A percentile compares a stretch with the other conserved stretches of the same genome.
These are phyloP conservation scores for Sphaerostilbella broomeana DNA, from an alignment of 2,329 filamentous ascomycete genomes.

Conservation along the genomic window DNA sequence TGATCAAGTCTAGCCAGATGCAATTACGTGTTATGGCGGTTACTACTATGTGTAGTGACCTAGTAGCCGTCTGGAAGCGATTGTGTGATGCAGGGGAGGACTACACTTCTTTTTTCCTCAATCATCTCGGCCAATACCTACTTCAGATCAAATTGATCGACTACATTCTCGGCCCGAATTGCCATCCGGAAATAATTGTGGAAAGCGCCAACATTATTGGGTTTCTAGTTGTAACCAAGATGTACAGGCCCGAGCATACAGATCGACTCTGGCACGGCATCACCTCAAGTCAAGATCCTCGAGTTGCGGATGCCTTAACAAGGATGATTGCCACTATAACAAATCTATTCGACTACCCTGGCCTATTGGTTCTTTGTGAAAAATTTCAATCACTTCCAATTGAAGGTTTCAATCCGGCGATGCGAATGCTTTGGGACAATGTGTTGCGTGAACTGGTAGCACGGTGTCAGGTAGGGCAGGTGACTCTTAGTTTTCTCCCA, in stretches of 20 bases:
- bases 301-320: constrained; percentile 74
- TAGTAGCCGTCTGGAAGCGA: constrained; percentile 60
- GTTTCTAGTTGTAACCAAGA: constrained; percentile 74
- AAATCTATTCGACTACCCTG: constrained; percentile 40
- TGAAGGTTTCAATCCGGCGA: constrained; percentile 52
- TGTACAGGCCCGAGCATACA: constrained; percentile 64
- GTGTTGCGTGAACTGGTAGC: constrained; percentile 45
- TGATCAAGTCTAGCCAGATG: constrained; percentile 83
- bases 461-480: constrained; percentile 35
- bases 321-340: constrained; percentile 51
- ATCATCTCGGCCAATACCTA: constrained; percentile 64
- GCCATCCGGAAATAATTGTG: constrained; percentile 81
- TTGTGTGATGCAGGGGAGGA: constrained; percentile 42
- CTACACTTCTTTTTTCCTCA: constrained; percentile 45
- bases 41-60: constrained; percentile 61
- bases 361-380: constrained; percentile 59
- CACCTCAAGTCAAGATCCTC: constrained; percentile 71
- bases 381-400: constrained; percentile 63
- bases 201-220: constrained; percentile 79
- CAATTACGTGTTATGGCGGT: constrained; percentile 78
- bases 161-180: constrained; percentile 84
- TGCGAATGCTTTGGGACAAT: constrained; percentile 55
- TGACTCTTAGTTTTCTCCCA: constrained; percentile 33
- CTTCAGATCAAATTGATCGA: constrained; percentile 65
- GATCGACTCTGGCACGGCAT: constrained; percentile 82